Evolutionary conservation across 768 basidiomycete species (phyloP), one percentile per base, ranked within the genome.

Genomic region (Serendipita sp.): DNA sequence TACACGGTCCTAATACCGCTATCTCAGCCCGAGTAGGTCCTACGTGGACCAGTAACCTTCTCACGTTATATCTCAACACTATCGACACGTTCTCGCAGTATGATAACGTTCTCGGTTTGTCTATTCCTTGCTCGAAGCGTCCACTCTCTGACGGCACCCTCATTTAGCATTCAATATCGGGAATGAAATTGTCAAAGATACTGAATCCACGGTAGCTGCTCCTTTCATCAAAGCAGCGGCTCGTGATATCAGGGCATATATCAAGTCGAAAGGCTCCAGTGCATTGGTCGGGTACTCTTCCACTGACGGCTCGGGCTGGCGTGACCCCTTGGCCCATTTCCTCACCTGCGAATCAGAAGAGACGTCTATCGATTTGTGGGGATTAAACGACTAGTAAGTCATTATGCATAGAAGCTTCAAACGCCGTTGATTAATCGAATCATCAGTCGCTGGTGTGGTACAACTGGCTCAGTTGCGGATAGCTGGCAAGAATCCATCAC

Each of bases 181-280:
- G 23, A 96, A 96, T 70, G 93, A 95, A 68, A 79, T 82, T 32
- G 75, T 82, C 67, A 87, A 85, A 36, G 79, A 80, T 30, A 71
- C 78, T 8, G 64, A 66, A 18, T 74, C 76, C 63, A 89, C 89
- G 15, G 76, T 75, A 35, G 82, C 85, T 8, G 83, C 85, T 15
- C 81, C 91, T 3, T 96, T 82, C 73, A 81, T 96, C 71, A 94
- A 93, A 73, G 91, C 91, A 44, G 93, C 93, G 28, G 90, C 91
- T 32, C 84, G 93, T 44, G 93, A 96, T 72, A 76, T 83, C 68
- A 92, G 85, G 72, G 82, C 91, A 4, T 95, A 92, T 73, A 78
- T 96, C 3, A 79, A 77, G 38, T 86, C 86, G 0, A 85, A 84
- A 69, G 74, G 77, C 13, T 89, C 83, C 0, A 66, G 66, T 15